Evolutionary conservation across 129 eudicot species (phyloP).

Genomic region (Chrysanthemum seticuspe): DNA sequence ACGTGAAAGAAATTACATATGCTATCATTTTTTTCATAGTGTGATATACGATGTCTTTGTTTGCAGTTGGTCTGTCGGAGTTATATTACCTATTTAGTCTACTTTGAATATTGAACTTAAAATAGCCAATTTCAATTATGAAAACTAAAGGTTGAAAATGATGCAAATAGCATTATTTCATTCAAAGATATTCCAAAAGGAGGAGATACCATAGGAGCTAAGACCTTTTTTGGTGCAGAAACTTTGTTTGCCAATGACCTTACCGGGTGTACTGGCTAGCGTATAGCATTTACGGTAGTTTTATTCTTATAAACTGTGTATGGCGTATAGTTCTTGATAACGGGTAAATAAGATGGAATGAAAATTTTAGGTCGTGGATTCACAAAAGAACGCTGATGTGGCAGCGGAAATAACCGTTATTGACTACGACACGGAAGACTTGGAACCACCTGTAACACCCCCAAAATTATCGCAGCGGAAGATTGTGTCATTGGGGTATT

Average conservation of each 20-base stretch:
- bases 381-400: conserved; percentile 80
- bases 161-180: conserved; percentile 46
- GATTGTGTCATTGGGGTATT: no score
- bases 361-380: conserved; percentile 72
- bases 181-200: conserved; percentile 67
- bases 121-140: no score
- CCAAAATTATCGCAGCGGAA: no score
- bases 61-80: no score
- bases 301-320: neutral
- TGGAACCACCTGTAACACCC: no score
- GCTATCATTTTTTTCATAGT: no score
- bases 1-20: no score
- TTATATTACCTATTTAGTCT: no score
- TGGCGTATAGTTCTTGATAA: neutral
- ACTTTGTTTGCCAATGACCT: conserved; percentile 72
- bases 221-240: conserved; percentile 52
- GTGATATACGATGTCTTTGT: no score
- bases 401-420: conserved; percentile 67
- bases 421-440: conserved; percentile 55
- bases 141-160: conserved; percentile 38
- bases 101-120: no score
- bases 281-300: conserved; percentile 73
- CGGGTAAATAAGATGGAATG: neutral
- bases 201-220: conserved; percentile 66
- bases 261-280: conserved; percentile 71